Base-by-base conservation (phyloP, 371 early-diverging fungal species). In the Basidiobolus meristosporus region DNA sequence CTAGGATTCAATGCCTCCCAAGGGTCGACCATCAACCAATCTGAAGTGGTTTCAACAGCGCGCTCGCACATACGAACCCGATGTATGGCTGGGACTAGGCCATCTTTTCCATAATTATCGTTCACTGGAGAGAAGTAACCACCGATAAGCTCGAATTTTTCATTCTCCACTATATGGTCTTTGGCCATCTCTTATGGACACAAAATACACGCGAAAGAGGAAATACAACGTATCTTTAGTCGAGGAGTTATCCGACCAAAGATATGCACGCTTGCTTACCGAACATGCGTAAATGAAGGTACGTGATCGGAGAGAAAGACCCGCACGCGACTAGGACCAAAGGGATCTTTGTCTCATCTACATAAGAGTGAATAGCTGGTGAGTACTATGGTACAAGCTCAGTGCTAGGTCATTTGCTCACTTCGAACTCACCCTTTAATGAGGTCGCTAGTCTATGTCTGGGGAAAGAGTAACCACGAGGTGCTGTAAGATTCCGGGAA, bases 91-190 rank as follows among this genome's bases (percentile, higher is more conserved):
- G 69, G 56, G 0, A 85, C 90, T 31, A 95, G 62, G 3, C 95
- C 95, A 42, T 78, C 77, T 49, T 97, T 95, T 43, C 70, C 73
- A 46, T 95, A 95, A 35, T 72, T 75, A 50, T 92, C 90, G 1
- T 82, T 78, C 7, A 95, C 96, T 7, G 98, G 98, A 3, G 90
- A 89, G 53, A 90, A 92, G 60, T 95, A 95, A 1, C 96, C 95
- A 19, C 87, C 90, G 34, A 95, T 43, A 34, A 92, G 55, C 52
- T 95, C 89, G 53, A 77, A 92, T 21, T 70, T 63, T 16, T 63
- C 60, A 28, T 70, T 59, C 44, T 78, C 79, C 33, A 57, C 57
- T 44, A 96, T 63, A 46, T 83, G 70, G 52, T 92, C 96, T 33
- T 70, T 62, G 1, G 91, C 95, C 90, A 93, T 92, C 54, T 95